These are phyloP conservation scores for Phoenix roebelenii DNA, from an alignment of 176 grass and related monocot genomes.

Conservation along the genomic window DNA sequence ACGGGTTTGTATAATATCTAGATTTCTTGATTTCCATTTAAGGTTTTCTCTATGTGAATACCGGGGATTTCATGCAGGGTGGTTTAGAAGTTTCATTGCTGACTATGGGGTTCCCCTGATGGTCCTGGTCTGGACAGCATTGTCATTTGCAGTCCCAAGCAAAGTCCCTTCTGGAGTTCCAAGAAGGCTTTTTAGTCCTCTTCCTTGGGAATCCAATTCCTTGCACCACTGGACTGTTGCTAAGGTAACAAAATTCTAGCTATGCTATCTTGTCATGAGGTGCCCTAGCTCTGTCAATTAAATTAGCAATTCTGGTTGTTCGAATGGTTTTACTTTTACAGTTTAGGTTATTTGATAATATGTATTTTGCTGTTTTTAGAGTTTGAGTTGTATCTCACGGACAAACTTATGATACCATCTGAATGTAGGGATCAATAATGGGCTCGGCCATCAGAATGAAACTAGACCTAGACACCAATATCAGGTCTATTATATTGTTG, in stretches of 20 bases:
- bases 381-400: too few species aligned
- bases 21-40: background rate
- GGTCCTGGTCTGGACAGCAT: slow-evolving; percentile 80
- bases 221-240: slow-evolving; percentile 64
- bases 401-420: too few species aligned
- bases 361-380: too few species aligned
- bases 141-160: slow-evolving; percentile 63
- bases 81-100: slow-evolving; percentile 73
- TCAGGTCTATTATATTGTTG: too few species aligned
- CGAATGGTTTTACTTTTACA: too few species aligned
- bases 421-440: too few species aligned
- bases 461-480: too few species aligned
- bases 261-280: background rate
- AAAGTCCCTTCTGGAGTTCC: slow-evolving; percentile 59
- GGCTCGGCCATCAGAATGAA: too few species aligned
- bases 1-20: slow-evolving; percentile 35
- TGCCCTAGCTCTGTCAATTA: too few species aligned
- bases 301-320: too few species aligned
- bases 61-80: slow-evolving; percentile 30
- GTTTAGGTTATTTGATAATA: too few species aligned
- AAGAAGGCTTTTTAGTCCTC: slow-evolving; percentile 65
- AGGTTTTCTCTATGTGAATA: too few species aligned
- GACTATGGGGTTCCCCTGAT: slow-evolving; percentile 91
- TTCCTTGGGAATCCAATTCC: slow-evolving; percentile 76
- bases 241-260: slow-evolving; percentile 33